Base-by-base conservation (phyloP, 768 basidiomycete species). In the Trametes meyenii region DNA sequence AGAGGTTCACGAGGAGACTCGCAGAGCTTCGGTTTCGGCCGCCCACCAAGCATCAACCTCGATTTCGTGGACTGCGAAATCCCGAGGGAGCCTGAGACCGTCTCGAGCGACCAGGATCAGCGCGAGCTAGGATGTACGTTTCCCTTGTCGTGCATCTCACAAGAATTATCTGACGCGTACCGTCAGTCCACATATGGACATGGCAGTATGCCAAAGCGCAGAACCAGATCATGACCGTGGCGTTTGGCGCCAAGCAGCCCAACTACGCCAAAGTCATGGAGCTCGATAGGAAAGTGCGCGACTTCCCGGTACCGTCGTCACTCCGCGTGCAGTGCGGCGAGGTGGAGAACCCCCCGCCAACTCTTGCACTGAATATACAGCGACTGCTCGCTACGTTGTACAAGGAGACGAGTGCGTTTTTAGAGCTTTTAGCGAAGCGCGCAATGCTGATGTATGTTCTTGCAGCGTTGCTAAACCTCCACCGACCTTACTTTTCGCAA, bases 401-500 rank as follows among this genome's bases (percentile, higher is more conserved):
- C 33, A 74, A 74, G 62, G 73, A 75, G 58, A 66, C 71, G 14
- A 71, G 74, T 66, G 24, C 10, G 66, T 61, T 13, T n/a, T 21
- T 2, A 13, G 17, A 2, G 3, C 11, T 19, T 8, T 3, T 3
- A 7, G 10, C 14, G 5, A 2, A n/a, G n/a, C n/a, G 26, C 19
- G 3, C 10, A 33, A 42, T n/a, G 43, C 54, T 60, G 0, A 50
- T 55, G 16, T 38, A 11, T 7, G 45, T 8, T 33, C 3, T 7
- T 23, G 6, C 59, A 88, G 88, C 81, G 0, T 75, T 89, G 36
- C 73, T 90, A 33, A 84, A 84, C 65, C 76, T 91, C 16, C 89
- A 90, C 67, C 79, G 88, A 29, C 77, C 83, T 16, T 89, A 88
- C 70, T 87, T 90, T 66, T 84, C 84, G 2, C 85, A 85, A 66